phyloP scores from a whole-genome alignment of 192 early-diverging fungal genomes.

The Backusella macrospora region DNA sequence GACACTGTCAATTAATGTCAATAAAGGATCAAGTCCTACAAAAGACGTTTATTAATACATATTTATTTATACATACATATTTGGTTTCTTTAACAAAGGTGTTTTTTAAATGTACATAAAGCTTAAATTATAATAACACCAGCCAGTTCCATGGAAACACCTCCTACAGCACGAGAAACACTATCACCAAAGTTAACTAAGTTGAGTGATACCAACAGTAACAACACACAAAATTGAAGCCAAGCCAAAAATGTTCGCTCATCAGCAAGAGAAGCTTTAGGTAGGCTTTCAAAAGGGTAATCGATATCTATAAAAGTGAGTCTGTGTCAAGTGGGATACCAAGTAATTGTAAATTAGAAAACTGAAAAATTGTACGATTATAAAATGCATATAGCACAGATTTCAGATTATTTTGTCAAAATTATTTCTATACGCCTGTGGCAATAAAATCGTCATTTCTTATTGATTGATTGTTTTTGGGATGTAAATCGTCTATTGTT shows the following conservation, averaged over 20 bases:
- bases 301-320: conserved; percentile 75
- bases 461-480: conserved; percentile 65
- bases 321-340: conserved; percentile 87
- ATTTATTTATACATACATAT: not conserved
- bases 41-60: not conserved
- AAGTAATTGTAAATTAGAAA: conserved; percentile 83
- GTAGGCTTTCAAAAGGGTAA: conserved; percentile 78
- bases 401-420: conserved; percentile 61
- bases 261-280: conserved; percentile 87
- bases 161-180: conserved; percentile 53
- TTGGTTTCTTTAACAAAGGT: conserved; percentile 17
- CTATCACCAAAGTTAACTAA: conserved; percentile 75
- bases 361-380: conserved; percentile 90
- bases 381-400: conserved; percentile 82
- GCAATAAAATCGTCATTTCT: conserved; percentile 58
- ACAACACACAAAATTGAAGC: conserved; percentile 73
- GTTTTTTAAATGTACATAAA: conserved; percentile 25
- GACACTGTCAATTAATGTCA: too few species aligned
- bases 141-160: conserved; percentile 38
- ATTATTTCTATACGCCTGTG: conserved; percentile 58
- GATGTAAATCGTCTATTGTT: conserved; percentile 64
- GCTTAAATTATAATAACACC: conserved; percentile 19
- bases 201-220: conserved; percentile 66
- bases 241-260: conserved; percentile 85
- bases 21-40: too few species aligned